These are phyloP conservation scores for Eucalyptus microcorys DNA, from an alignment of 345 rosid species.

Conservation along the genomic window DNA sequence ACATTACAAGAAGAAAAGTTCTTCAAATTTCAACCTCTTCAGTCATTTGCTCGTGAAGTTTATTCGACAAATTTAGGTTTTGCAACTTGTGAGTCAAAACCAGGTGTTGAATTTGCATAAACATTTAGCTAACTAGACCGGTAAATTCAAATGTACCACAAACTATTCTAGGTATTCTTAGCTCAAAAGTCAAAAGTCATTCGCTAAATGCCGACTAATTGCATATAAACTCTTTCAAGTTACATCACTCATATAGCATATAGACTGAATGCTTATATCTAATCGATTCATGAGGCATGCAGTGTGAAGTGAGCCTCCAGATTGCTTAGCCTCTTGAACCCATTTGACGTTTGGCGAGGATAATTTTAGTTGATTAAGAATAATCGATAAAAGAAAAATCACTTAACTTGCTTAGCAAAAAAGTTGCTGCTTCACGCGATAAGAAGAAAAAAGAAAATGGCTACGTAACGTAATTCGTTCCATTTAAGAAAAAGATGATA, in stretches of 20 bases:
- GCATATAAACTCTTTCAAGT: background rate
- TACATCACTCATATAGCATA: background rate
- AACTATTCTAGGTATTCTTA: background rate
- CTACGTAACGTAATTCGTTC: background rate
- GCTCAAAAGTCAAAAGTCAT: background rate
- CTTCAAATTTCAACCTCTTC: too few relatives aligned
- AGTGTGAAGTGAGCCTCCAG: background rate
- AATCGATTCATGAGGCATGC: background rate
- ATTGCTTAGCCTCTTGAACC: background rate
- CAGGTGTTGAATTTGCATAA: too few relatives aligned
- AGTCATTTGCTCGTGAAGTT: too few relatives aligned
- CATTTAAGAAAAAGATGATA: too few relatives aligned
- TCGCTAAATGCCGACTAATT: fast-evolving
- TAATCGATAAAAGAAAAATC: background rate
- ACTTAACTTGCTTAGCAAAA: background rate
- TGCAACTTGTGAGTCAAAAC: too few relatives aligned
- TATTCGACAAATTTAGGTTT: too few relatives aligned
- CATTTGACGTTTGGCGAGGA: background rate
- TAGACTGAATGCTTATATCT: background rate
- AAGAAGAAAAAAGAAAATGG: background rate
- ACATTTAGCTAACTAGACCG: background rate
- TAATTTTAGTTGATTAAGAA: background rate
- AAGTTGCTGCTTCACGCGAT: background rate
- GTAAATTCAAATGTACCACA: background rate
- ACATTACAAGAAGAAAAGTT: too few relatives aligned